These are phyloP conservation scores for Fallopia convolvulus DNA, from an alignment of 148 eudicot genomes.

Conservation along the genomic window DNA sequence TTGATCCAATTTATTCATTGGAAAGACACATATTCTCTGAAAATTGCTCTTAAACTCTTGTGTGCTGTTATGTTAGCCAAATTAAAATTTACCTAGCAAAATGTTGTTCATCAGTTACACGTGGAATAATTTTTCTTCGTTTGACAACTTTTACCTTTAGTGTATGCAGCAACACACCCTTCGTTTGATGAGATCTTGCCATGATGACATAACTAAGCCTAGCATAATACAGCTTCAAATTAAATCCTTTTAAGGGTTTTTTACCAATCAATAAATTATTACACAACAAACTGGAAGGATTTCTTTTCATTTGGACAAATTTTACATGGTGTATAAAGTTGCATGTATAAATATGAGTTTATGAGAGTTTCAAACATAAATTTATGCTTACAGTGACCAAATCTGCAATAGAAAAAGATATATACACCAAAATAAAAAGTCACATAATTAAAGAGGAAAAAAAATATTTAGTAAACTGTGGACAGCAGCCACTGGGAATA, in stretches of 20 bases:
- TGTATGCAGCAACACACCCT: too few species aligned
- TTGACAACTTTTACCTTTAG: too few species aligned
- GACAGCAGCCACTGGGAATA: not conserved
- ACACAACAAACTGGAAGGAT: not conserved
- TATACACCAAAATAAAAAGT: not conserved
- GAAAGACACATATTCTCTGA: too few species aligned
- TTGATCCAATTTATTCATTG: too few species aligned
- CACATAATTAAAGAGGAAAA: not conserved
- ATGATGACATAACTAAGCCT: not conserved
- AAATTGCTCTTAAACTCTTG: not conserved
- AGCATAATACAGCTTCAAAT: not conserved
- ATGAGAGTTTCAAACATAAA: not conserved
- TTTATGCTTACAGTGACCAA: not conserved
- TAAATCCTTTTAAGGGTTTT: not conserved
- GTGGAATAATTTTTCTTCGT: too few species aligned
- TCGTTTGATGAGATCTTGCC: too few species aligned
- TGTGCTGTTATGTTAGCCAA: not conserved
- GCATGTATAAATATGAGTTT: not conserved
- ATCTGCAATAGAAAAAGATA: not conserved
- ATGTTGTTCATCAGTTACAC: too few species aligned
- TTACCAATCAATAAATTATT: not conserved
- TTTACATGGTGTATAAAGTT: not conserved
- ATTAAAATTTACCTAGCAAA: too few species aligned
- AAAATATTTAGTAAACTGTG: not conserved
- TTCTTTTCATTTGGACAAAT: not conserved